Percentiles rank a stretch among this genome's conserved stretches.
Evolutionary conservation across 768 basidiomycete genomes (phyloP).

Genomic region (Roridomyces roridus): DNA sequence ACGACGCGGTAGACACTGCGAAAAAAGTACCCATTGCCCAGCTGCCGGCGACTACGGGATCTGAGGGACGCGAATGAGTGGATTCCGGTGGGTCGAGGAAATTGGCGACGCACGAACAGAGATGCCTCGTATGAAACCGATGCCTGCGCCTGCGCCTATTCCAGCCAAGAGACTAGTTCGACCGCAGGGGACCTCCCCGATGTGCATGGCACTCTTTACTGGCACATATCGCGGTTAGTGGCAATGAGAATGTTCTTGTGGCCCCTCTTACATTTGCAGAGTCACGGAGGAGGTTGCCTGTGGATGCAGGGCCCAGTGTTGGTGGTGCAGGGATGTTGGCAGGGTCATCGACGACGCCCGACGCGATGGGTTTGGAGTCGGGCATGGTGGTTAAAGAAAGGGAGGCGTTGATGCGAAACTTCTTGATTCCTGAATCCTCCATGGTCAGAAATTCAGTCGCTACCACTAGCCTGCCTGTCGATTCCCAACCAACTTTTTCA

Average conservation of each 20-base stretch:
- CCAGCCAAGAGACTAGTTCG: slow-evolving; percentile 77
- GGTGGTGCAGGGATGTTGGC: slow-evolving; percentile 19
- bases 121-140: slow-evolving; percentile 77
- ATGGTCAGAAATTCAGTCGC: too few species aligned
- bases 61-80: slow-evolving; percentile 39
- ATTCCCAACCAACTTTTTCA: too few species aligned
- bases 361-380: slow-evolving; percentile 15
- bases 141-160: slow-evolving; percentile 79
- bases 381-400: slow-evolving; percentile 14
- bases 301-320: too few species aligned
- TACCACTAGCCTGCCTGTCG: too few species aligned
- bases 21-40: slow-evolving; percentile 84
- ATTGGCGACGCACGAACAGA: slow-evolving; percentile 60
- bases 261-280: slow-evolving; percentile 15
- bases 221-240: slow-evolving; percentile 1
- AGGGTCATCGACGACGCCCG: slow-evolving; percentile 20
- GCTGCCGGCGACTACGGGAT: slow-evolving; percentile 69
- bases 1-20: slow-evolving; percentile 69
- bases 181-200: slow-evolving; percentile 78
- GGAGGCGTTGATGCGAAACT: too few species aligned
- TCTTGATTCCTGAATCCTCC: too few species aligned
- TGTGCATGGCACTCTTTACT: slow-evolving; percentile 60
- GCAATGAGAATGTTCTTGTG: too few species aligned
- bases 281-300: too few species aligned
- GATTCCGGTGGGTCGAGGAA: neutral